phyloP scores from a whole-genome alignment of 306 rosid species.

The Delonix regia region DNA sequence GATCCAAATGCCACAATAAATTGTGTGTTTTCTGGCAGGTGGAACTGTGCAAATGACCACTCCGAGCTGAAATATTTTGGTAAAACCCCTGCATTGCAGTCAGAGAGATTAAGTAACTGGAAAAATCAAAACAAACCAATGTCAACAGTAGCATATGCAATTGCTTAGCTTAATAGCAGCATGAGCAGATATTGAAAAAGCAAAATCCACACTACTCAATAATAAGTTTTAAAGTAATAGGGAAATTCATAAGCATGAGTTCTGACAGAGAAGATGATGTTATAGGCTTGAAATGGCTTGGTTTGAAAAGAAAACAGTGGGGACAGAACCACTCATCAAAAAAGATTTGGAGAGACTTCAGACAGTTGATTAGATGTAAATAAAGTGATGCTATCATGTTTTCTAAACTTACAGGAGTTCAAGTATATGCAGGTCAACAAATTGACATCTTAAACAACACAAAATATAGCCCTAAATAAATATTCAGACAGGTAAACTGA shows the following conservation, averaged over 20 bases:
- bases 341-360: background rate
- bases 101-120: conserved; percentile 15
- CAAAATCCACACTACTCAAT: background rate
- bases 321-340: background rate
- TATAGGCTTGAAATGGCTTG: conserved; percentile 17
- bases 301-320: background rate
- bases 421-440: conserved; percentile 12
- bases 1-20: conserved; percentile 90
- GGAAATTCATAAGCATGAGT: background rate
- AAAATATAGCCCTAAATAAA: conserved; percentile 15
- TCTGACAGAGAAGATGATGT: conserved; percentile 2
- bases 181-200: conserved; percentile 15
- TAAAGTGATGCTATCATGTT: conserved; percentile 23
- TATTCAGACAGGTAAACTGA: conserved; percentile 23
- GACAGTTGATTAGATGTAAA: conserved; percentile 24
- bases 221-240: background rate
- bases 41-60: conserved; percentile 97
- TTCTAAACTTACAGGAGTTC: background rate
- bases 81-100: conserved; percentile 62
- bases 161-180: conserved; percentile 6
- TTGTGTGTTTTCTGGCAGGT: conserved; percentile 68
- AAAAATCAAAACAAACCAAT: conserved; percentile 15
- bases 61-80: conserved; percentile 99
- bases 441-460: background rate
- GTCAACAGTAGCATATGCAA: conserved; percentile 1